Percentiles rank a stretch among this genome's conserved stretches.
These are phyloP conservation scores for Leptodontidium sp. DNA, from an alignment of 2,329 filamentous ascomycete species.

Conservation along the genomic window DNA sequence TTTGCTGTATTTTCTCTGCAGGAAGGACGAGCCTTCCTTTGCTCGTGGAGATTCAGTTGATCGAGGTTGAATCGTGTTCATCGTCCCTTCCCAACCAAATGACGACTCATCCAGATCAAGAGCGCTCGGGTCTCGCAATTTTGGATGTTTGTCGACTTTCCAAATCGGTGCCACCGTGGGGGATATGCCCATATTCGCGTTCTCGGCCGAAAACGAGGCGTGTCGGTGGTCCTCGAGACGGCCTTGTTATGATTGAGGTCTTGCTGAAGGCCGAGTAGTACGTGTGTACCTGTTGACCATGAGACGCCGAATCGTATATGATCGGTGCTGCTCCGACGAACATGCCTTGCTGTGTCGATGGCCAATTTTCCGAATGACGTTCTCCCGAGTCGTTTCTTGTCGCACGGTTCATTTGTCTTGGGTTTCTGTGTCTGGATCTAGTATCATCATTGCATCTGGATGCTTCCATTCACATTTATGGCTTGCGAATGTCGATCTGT, in stretches of 20 bases:
- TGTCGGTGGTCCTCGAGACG: slow-evolving; percentile 1
- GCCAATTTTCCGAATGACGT: not conserved
- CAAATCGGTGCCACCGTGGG: not conserved
- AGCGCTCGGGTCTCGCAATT: not conserved
- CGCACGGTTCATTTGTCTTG: not conserved
- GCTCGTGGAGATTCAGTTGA: not conserved
- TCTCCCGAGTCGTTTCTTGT: not conserved
- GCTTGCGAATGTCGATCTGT: not conserved
- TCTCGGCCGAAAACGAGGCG: not conserved
- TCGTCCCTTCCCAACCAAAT: not conserved
- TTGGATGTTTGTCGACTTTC: not conserved
- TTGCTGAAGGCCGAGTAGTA: not conserved
- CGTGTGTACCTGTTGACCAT: not conserved
- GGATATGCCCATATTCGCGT: not conserved
- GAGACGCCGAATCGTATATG: not conserved
- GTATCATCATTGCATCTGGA: not conserved
- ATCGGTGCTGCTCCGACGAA: not conserved
- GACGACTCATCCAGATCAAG: not conserved
- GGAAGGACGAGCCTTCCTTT: not conserved
- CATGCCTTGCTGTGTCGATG: not conserved
- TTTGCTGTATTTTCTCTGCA: not conserved
- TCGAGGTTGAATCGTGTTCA: not conserved
- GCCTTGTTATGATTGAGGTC: slow-evolving; percentile 22
- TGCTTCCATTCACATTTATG: not conserved
- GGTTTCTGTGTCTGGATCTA: not conserved